A percentile compares a stretch with the other conserved stretches of the same genome.
phyloP scores from a whole-genome alignment of 2,329 filamentous ascomycete genomes.

The Aspergillus texensis region DNA sequence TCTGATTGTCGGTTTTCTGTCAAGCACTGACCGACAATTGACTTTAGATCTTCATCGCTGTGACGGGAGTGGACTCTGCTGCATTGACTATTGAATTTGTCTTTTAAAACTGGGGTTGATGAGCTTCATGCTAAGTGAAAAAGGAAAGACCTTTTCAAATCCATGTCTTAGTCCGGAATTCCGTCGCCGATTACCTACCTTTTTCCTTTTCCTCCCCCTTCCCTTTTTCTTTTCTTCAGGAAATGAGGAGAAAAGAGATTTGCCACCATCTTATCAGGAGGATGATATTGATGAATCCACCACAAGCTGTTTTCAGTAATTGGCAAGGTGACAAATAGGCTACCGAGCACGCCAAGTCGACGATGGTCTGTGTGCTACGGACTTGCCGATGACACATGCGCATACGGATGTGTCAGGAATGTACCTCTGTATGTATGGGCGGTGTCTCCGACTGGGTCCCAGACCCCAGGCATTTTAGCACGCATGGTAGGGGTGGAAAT shows the following conservation, averaged over 20 bases:
- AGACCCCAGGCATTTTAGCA: not conserved
- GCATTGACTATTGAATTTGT: conserved; percentile 6
- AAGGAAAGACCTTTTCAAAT: not conserved
- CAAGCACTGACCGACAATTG: not conserved
- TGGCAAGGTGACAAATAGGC: conserved; percentile 14
- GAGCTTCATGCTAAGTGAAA: not conserved
- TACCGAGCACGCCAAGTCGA: conserved; percentile 20
- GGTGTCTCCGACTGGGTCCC: conserved; percentile 21
- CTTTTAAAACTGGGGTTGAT: not conserved
- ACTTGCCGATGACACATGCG: conserved; percentile 28
- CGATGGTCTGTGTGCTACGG: conserved; percentile 23
- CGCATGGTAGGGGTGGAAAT: conserved; percentile 1
- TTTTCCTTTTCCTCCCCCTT: not conserved
- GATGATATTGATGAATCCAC: conserved; percentile 1
- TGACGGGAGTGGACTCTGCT: conserved; percentile 6
- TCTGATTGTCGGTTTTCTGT: not conserved
- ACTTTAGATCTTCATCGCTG: not conserved
- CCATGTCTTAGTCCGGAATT: not conserved
- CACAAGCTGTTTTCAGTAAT: conserved; percentile 3
- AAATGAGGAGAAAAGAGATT: not conserved
- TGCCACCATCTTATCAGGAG: conserved; percentile 27
- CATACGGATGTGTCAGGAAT: conserved; percentile 20
- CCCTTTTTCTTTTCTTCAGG: not conserved
- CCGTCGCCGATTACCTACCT: not conserved
- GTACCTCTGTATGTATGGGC: conserved; percentile 12